phyloP scores from a whole-genome alignment of 148 eudicot species.

The Silene conica region DNA sequence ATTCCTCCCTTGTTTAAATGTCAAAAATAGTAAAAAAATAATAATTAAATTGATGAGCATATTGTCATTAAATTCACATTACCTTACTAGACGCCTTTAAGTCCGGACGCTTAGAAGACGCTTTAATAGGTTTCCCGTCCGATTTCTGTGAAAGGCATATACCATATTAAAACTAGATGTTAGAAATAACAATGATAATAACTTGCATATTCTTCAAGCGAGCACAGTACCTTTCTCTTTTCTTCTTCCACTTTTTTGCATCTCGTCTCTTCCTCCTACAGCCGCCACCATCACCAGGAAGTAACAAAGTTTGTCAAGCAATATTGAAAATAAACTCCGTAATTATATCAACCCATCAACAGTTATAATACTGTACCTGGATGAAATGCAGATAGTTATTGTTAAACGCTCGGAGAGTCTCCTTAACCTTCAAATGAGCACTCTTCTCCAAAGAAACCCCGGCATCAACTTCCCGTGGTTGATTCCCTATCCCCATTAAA shows the following conservation, averaged over 20 bases:
- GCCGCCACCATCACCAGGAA: neutral
- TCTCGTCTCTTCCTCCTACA: conserved; percentile 72
- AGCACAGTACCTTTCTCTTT: conserved; percentile 22
- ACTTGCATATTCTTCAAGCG: neutral
- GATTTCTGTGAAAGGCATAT: conserved; percentile 11
- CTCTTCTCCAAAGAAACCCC: conserved; percentile 32
- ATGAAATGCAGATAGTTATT: conserved; percentile 63
- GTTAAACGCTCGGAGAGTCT: conserved; percentile 52
- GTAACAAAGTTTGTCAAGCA: neutral
- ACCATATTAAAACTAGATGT: neutral
- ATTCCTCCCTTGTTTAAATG: neutral
- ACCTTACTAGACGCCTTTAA: conserved; percentile 39
- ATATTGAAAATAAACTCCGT: neutral
- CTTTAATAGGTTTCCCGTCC: neutral
- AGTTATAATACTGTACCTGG: conserved; percentile 41
- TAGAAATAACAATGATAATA: neutral
- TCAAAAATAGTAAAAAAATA: neutral
- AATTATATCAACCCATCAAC: neutral
- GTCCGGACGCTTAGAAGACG: conserved; percentile 40
- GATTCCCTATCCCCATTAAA: conserved; percentile 17
- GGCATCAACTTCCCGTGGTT: neutral
- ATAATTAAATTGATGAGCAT: neutral
- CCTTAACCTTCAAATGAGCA: conserved; percentile 43
- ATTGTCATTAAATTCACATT: neutral
- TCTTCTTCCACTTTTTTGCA: conserved; percentile 31